Evolutionary conservation across 306 rosid species (phyloP).

Genomic region (Parietaria judaica): DNA sequence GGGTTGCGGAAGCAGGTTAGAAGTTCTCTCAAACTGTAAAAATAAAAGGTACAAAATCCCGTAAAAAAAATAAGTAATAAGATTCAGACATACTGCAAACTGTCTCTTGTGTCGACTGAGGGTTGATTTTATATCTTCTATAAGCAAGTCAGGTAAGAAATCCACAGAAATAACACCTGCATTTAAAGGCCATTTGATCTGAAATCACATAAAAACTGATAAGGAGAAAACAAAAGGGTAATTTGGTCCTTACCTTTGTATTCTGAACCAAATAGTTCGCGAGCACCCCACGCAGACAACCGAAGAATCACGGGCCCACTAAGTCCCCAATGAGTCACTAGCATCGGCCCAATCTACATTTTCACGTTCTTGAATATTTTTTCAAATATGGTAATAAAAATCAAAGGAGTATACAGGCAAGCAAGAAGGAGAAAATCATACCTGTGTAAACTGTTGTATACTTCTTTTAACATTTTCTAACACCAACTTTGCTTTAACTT

Average conservation of each 20-base stretch:
- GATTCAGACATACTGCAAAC: constrained; percentile 46
- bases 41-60: neutral
- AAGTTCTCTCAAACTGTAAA: constrained; percentile 7
- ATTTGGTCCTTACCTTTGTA: constrained; percentile 48
- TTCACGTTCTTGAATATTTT: constrained; percentile 10
- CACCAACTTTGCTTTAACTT: constrained; percentile 65
- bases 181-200: constrained; percentile 28
- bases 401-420: neutral
- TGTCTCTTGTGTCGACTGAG: constrained; percentile 59
- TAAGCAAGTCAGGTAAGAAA: constrained; percentile 68
- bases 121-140: constrained; percentile 53
- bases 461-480: constrained; percentile 46
- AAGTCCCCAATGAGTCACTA: constrained; percentile 95
- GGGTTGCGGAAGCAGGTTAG: constrained; percentile 19
- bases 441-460: constrained; percentile 82
- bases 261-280: constrained; percentile 53
- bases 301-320: constrained; percentile 92
- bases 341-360: constrained; percentile 75
- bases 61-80: constrained; percentile 15
- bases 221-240: neutral
- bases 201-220: constrained; percentile 1
- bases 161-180: constrained; percentile 70
- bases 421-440: constrained; percentile 16
- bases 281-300: constrained; percentile 95
- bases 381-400: constrained; percentile 7